Evolutionary conservation across 164 flowering plant genomes (phyloP).

Genomic region (Vitis labrusca): DNA sequence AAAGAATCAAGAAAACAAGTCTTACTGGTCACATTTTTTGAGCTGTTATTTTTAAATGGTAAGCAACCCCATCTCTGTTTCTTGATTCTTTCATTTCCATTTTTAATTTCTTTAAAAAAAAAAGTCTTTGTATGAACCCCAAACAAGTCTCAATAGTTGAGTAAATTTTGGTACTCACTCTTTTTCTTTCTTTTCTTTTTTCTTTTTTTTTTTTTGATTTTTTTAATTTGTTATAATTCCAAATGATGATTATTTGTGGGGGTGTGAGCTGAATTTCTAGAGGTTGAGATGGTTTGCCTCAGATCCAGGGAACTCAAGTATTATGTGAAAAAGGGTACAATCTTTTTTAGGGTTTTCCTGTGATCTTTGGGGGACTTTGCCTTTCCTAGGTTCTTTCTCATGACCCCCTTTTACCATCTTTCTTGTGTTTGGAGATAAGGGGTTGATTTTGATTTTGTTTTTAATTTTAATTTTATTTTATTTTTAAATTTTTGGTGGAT

Average conservation of each 20-base stretch:
- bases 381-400: conserved; percentile 41
- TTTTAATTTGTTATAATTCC: neutral
- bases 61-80: conserved; percentile 15
- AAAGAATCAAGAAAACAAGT: conserved; percentile 1
- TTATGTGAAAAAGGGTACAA: conserved; percentile 17
- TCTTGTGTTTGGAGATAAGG: conserved; percentile 30
- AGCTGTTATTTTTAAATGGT: conserved; percentile 21
- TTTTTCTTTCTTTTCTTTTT: neutral
- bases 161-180: conserved; percentile 7
- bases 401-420: conserved; percentile 22
- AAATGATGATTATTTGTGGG: conserved; percentile 13
- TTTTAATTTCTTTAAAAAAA: no score
- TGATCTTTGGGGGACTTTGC: conserved; percentile 40
- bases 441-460: conserved; percentile 17
- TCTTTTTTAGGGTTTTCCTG: conserved; percentile 39
- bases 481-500: neutral
- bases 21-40: conserved; percentile 1
- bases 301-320: conserved; percentile 51
- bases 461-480: neutral
- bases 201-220: neutral
- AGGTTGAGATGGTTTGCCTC: conserved; percentile 50
- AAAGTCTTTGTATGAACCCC: neutral
- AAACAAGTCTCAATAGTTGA: conserved; percentile 10
- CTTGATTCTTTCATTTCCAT: neutral
- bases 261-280: conserved; percentile 13